Evolutionary conservation across 441 rosid genomes (phyloP), one percentile per base, ranked within the genome.

Genomic region (Erodium trifolium): DNA sequence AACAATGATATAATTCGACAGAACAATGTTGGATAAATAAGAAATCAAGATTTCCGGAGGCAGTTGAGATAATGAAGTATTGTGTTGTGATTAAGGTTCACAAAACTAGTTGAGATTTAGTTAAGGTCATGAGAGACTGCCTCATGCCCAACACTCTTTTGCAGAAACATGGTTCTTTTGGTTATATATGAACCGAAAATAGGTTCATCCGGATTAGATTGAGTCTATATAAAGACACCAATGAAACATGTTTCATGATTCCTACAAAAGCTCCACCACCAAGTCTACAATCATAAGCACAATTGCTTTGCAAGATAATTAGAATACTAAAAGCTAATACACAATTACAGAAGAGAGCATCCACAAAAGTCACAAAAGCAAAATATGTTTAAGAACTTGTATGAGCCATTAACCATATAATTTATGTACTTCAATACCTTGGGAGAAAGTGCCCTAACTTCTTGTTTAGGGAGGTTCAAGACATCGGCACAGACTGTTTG

Each of bases 401-500:
- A 0, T 2, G 34, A 31, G 19, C 17, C 23, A 13, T 59, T 14
- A 17, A n/a, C 39, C 49, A 43, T 17, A 43, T 1, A 12, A 66
- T 29, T 45, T 11, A 59, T 29, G 9, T 31, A 43, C 11, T 1
- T 5, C 59, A 59, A 45, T 72, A 93, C 98, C 98, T 84, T 76
- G 51, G 85, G 96, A 39, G 97, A 93, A 35, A 91, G 83, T 9
- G 81, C 88, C 72, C 79, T 76, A 47, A 93, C 71, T 81, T 84
- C 80, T 27, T 84, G 74, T 72, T 75, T 86, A 9, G 82, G 80
- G 12, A 91, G 82, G 72, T 79, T 89, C 81, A 88, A 77, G 66
- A 88, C 96, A 80, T 93, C 88, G 0, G 98, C 93, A 69, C 78
- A 79, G 78, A 88, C 76, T 66, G 95, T 91, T 70, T 75, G 92